Evolutionary conservation across 257 asterid species (phyloP), one percentile per base, ranked within the genome.

Genomic region (Lycium barbarum): DNA sequence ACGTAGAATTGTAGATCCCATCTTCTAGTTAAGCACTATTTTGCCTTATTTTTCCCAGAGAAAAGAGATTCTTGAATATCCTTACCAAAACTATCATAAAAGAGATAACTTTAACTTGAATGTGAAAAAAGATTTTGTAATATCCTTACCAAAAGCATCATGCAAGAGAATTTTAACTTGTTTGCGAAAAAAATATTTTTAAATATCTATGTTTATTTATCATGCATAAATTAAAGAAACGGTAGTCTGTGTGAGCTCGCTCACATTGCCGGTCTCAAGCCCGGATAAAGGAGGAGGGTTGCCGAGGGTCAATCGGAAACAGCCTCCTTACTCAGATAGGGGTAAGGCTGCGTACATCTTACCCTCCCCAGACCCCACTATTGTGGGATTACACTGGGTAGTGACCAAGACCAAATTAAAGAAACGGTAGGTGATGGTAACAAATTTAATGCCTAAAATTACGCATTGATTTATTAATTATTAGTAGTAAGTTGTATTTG

Each of bases 21-120:
- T 73, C 80, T 73, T 40, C 15, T 40, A 43, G 8, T 38, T 38
- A 65, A 43, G 57, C 36, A 36, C 14, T 36, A 68, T 9, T 26
- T 43, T 18, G 36, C 55, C 43, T 43, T 9, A 43, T 18, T 15
- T n/a, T 71, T 18, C 33, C 33, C 5, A 17, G 17, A 72, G 8
- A 45, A 72, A 20, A 12, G 54, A 12, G 12, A 47, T 20, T 20
- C 47, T 47, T 20, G 13, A 47, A 73, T 49, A 73, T 73, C 61
- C 43, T 72, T 72, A 20, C 61, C 81, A 73, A 20, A 20, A 20
- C 13, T 73, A 73, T 73, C 58, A n/a, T n/a, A 73, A 47, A 73
- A 47, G 5, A 45, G 11, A 73, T 17, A 45, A 45, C n/a, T 45
- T 40, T 73, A n/a, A n/a, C 1, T 11, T 73, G 38, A 10, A 18